Evolutionary conservation across 2,329 filamentous ascomycete genomes (phyloP).

Genomic region (Fusarium sp.): DNA sequence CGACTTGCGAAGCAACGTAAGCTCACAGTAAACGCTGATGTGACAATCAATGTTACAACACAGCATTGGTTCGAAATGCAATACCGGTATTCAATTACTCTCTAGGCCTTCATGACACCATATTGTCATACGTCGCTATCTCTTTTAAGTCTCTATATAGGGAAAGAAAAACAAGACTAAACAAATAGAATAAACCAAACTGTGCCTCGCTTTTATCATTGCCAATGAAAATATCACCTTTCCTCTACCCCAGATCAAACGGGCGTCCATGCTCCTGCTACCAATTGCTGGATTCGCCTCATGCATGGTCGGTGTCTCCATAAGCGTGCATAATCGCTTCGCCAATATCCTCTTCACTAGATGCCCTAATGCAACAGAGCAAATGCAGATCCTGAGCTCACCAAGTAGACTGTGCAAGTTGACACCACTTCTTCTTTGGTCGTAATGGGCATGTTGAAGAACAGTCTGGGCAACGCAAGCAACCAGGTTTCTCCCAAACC

Average conservation of each 20-base stretch:
- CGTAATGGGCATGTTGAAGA: constrained; percentile 52
- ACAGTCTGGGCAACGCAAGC: constrained; percentile 52
- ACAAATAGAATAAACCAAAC: neutral
- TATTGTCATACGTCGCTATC: neutral
- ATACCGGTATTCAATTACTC: neutral
- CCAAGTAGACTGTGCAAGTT: neutral
- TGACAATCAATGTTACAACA: neutral
- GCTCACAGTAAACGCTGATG: neutral
- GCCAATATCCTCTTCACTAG: neutral
- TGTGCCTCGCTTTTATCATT: neutral
- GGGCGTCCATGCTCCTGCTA: neutral
- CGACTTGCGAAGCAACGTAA: neutral
- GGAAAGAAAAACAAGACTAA: neutral
- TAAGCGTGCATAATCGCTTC: neutral
- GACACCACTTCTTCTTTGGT: constrained; percentile 49
- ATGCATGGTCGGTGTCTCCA: neutral
- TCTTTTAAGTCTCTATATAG: neutral
- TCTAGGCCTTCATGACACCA: neutral
- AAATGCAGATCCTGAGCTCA: neutral
- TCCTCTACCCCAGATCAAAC: neutral
- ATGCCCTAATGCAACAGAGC: constrained; percentile 8
- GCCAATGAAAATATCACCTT: neutral
- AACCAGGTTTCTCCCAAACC: constrained; percentile 53
- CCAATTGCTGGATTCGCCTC: neutral
- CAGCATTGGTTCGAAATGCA: neutral